These are phyloP conservation scores for Primulina huaijiensis DNA, from an alignment of 257 asterid species.

Conservation along the genomic window DNA sequence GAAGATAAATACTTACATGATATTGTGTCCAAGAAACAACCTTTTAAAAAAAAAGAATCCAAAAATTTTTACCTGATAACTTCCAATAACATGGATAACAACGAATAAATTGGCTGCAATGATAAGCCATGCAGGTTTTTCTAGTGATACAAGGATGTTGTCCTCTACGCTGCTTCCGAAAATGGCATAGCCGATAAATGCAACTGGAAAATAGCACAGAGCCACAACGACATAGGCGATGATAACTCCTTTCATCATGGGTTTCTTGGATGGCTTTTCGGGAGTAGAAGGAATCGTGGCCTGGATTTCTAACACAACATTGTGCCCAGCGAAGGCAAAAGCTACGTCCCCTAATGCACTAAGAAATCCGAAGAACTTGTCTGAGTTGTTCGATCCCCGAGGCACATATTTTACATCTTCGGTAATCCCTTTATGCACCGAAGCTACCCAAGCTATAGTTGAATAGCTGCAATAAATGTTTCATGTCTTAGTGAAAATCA, in stretches of 20 bases:
- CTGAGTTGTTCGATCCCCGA: slow-evolving; percentile 29
- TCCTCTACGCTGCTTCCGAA: slow-evolving; percentile 44
- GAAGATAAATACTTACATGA: too few relatives aligned
- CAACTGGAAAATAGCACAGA: slow-evolving; percentile 54
- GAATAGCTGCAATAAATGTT: slow-evolving; percentile 36
- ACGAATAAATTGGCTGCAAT: slow-evolving; percentile 42
- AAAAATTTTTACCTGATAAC: slow-evolving; percentile 43
- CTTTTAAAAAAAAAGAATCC: too few relatives aligned
- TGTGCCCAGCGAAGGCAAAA: slow-evolving; percentile 51
- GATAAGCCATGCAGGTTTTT: slow-evolving; percentile 49
- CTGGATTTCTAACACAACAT: slow-evolving; percentile 58
- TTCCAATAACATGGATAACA: slow-evolving; percentile 51
- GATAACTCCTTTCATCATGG: slow-evolving; percentile 48
- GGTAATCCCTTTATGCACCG: slow-evolving; percentile 26
- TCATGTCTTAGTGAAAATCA: too few relatives aligned
- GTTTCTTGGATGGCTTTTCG: slow-evolving; percentile 41
- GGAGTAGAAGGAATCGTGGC: slow-evolving; percentile 50
- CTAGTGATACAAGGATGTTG: slow-evolving; percentile 37
- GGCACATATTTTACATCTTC: slow-evolving; percentile 32
- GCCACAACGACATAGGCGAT: slow-evolving; percentile 42
- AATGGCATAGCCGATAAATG: slow-evolving; percentile 37
- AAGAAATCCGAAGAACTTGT: slow-evolving; percentile 34
- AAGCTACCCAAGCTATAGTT: slow-evolving; percentile 53
- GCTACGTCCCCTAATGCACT: slow-evolving; percentile 56
- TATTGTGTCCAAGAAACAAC: too few relatives aligned